Percentiles rank a stretch among this genome's conserved stretches.
phyloP scores from a whole-genome alignment of 208 protist genomes.

The Leishmania amazonensis region DNA sequence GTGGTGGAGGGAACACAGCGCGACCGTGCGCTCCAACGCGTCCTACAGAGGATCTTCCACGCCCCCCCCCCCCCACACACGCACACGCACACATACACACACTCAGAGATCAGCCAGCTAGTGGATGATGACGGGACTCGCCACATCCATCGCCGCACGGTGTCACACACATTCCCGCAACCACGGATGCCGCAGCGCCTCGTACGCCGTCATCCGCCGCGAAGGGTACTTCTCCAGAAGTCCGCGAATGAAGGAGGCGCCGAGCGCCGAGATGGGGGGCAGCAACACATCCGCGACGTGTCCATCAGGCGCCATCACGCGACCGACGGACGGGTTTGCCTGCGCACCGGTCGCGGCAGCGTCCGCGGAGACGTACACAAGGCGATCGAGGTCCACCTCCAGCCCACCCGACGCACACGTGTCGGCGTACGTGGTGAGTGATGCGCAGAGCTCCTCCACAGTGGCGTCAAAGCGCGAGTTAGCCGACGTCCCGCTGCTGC shows the following conservation, averaged over 20 bases:
- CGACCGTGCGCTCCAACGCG: not conserved
- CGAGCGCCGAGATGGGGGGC: conserved; percentile 36
- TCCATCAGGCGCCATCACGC: conserved; percentile 3
- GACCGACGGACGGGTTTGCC: not conserved
- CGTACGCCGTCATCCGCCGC: conserved; percentile 64
- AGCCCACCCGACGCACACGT: conserved; percentile 9
- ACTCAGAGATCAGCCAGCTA: not conserved
- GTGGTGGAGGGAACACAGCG: not conserved
- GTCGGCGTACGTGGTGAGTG: conserved; percentile 23
- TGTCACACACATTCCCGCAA: conserved; percentile 38
- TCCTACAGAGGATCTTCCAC: not conserved
- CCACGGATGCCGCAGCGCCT: conserved; percentile 77
- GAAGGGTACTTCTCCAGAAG: conserved; percentile 68
- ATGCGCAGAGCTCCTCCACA: conserved; percentile 19
- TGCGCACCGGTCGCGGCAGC: not conserved
- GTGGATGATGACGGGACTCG: not conserved
- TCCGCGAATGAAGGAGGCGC: conserved; percentile 37
- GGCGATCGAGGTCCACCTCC: conserved; percentile 38
- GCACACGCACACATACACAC: not conserved
- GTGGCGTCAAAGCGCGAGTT: conserved; percentile 18
- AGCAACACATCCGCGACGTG: conserved; percentile 20
- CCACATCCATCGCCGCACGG: not conserved
- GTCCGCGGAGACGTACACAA: conserved; percentile 26
- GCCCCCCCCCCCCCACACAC: too few species aligned
- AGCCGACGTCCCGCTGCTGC: conserved; percentile 3